Evolutionary conservation across 2,329 filamentous ascomycete genomes (phyloP).

Genomic region (Cercospora zeae-maydis): DNA sequence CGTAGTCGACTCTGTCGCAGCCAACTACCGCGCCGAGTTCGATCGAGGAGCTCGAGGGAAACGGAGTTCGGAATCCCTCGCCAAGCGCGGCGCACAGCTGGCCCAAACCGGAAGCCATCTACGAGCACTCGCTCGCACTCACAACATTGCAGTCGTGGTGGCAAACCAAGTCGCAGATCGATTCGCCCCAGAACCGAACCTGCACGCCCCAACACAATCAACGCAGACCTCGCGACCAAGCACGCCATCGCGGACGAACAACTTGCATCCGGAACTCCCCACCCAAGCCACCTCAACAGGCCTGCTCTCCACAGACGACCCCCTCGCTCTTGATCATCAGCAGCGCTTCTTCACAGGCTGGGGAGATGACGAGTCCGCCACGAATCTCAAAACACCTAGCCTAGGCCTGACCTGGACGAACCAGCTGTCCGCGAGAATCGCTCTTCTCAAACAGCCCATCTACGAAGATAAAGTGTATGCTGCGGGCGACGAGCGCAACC

Average conservation of each 20-base stretch:
- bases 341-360: slow-evolving; percentile 94
- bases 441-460: slow-evolving; percentile 67
- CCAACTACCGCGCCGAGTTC: slow-evolving; percentile 92
- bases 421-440: slow-evolving; percentile 78
- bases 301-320: slow-evolving; percentile 47
- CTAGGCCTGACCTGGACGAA: slow-evolving; percentile 88
- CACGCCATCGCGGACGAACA: slow-evolving; percentile 17
- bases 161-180: slow-evolving; percentile 95
- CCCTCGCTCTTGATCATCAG: slow-evolving; percentile 78
- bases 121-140: slow-evolving; percentile 67
- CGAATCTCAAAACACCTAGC: slow-evolving; percentile 72
- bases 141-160: slow-evolving; percentile 80
- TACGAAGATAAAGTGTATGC: slow-evolving; percentile 43
- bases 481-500: slow-evolving; percentile 42
- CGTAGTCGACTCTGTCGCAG: slow-evolving; percentile 85
- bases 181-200: slow-evolving; percentile 47
- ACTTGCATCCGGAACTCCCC: background rate
- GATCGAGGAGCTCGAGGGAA: slow-evolving; percentile 46
- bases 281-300: slow-evolving; percentile 24
- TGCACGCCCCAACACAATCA: slow-evolving; percentile 13
- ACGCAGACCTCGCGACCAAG: slow-evolving; percentile 22
- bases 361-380: slow-evolving; percentile 60
- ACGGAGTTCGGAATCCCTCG: slow-evolving; percentile 56
- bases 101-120: slow-evolving; percentile 72
- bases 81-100: slow-evolving; percentile 71